Evolutionary conservation across 192 early-diverging fungal genomes (phyloP), one percentile per base, ranked within the genome.

Genomic region (Coemansia javaensis): DNA sequence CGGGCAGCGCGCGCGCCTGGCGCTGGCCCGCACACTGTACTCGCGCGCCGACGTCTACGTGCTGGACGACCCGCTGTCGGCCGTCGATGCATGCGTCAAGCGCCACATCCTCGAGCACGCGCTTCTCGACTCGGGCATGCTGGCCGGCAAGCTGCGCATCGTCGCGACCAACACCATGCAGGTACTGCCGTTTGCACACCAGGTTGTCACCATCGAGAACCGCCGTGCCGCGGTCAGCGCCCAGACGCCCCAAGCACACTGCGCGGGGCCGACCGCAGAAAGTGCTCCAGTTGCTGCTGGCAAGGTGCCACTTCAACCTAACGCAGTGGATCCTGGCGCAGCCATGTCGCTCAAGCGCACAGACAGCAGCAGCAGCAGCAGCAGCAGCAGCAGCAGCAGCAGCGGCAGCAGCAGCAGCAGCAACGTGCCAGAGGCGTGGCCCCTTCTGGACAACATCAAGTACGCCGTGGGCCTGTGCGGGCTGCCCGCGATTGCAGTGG

Each of bases 51-150:
- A 88, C 23, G 82, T 86, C 42, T 76, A 82, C 42, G 56, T 88
- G 10, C 75, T 84, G 23, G 87, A 82, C 51, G 89, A 89, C 44
- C 85, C 87, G 15, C 54, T 91, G 2, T 77, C 79, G 13, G 84
- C 84, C 7, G 84, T 86, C 0, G 84, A 86, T 45, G 66, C 78
- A 7, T 78, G 81, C 38, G 82, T 84, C 41, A 78, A 77, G 11
- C 53, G 76, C 9, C 78, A 81, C 49, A 84, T 86, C 30, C 66
- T 86, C 33, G 81, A 86, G 53, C 59, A 79, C 37, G 75, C 77
- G 30, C 70, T 86, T 1, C 33, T 62, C 24, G 73, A 79, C n/a
- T 53, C 55, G 44, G 60, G 66, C n/a, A n/a, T 87, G 25, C 54
- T 88, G 13, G 66, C 58, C 8, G 53, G 65, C 42, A 77, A 79